Evolutionary conservation across 371 early-diverging fungal genomes (phyloP), one percentile per base, ranked within the genome.

Genomic region (Catenaria anguillulae): DNA sequence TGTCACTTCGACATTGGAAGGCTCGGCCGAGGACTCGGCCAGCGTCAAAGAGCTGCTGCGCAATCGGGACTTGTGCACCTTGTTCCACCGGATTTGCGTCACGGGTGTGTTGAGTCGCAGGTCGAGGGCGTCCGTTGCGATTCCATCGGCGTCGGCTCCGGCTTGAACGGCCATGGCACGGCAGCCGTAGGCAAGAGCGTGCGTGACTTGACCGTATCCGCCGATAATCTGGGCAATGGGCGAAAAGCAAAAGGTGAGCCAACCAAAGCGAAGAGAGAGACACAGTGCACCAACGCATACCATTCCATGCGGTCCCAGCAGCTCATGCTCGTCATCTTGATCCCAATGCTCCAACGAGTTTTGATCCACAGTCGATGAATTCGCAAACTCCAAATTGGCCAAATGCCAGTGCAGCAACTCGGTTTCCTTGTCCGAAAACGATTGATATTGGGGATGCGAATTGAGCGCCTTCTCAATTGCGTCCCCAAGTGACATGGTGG

Each of bases 311-410:
- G 60, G 56, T 12, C 74, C 70, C 10, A 69, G 62, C 43, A 72
- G 71, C 56, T 73, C 73, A 50, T 66, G 67, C 26, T 65, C 68
- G 40, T 73, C 72, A 59, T 68, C 76, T 63, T 74, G 75, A 31
- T 74, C 73, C 75, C 74, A 75, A 56, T 73, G 65, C 17, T 66
- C 45, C 24, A 75, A 33, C 17, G 73, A 72, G 1, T 75, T 64
- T 8, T 66, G 61, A 35, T 71, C 67, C 21, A 75, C 33, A 0
- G 71, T 60, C 4, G 75, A 65, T 2, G 71, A 71, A 34, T 74
- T 73, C 1, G 73, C 71, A 64, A 73, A 73, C 36, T 55, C 77
- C 24, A 77, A 54, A 56, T 71, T 68, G 12, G 77, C 74, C 59
- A 71, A 62, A 50, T 73, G 73, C 74, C 74, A 77, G 33, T 74